Evolutionary conservation across 108 stramenopile genomes (phyloP).

Genomic region (Pseudonitzschia multistriata): DNA sequence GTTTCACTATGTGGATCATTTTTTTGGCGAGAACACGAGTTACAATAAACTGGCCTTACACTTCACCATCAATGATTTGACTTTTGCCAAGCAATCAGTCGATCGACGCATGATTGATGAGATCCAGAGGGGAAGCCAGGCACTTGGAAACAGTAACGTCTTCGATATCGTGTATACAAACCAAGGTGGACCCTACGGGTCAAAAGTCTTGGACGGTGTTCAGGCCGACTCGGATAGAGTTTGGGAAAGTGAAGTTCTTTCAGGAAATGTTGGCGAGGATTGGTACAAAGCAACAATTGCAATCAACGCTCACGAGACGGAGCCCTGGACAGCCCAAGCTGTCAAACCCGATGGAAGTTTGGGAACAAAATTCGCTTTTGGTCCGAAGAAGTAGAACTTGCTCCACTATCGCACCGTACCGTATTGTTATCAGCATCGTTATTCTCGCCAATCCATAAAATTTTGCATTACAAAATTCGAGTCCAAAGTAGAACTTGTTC

Average conservation of each 20-base stretch:
- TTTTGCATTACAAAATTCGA: too few relatives aligned
- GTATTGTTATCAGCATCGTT: too few relatives aligned
- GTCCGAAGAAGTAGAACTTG: not conserved
- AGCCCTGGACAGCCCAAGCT: constrained; percentile 81
- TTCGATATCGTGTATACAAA: constrained; percentile 72
- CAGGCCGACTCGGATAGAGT: constrained; percentile 74
- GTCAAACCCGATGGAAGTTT: constrained; percentile 66
- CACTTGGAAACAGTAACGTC: constrained; percentile 43
- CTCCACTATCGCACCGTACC: too few relatives aligned
- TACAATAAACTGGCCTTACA: constrained; percentile 85
- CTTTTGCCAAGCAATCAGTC: constrained; percentile 64
- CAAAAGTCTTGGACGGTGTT: constrained; percentile 66
- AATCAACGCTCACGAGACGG: constrained; percentile 53
- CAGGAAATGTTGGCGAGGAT: constrained; percentile 50
- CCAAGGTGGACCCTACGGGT: constrained; percentile 86
- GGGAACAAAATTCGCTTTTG: constrained; percentile 60
- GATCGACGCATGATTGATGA: constrained; percentile 80
- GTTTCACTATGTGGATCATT: constrained; percentile 82
- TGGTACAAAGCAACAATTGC: constrained; percentile 80
- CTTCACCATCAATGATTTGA: constrained; percentile 80
- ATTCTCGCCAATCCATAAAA: too few relatives aligned
- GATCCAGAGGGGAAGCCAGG: constrained; percentile 56
- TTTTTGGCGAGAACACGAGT: constrained; percentile 44
- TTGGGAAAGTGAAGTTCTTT: constrained; percentile 58
- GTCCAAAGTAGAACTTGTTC: too few relatives aligned